Evolutionary conservation across 495 filamentous ascomycete species (phyloP).

Genomic region (Aspergillus cavernicola): DNA sequence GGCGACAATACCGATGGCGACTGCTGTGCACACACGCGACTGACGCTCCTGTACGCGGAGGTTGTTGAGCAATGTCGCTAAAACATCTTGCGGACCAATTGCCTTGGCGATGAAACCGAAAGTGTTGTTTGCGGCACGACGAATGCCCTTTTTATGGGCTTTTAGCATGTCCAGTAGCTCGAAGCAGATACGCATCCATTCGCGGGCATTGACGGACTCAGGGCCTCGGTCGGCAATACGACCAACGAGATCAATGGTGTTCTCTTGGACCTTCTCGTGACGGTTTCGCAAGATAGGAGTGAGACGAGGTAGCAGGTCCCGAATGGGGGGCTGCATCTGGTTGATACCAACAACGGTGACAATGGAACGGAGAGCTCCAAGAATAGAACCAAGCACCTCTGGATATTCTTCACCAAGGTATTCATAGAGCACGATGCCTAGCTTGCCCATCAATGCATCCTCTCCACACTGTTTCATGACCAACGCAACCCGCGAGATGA

Average conservation of each 20-base stretch:
- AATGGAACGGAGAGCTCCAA: conserved; percentile 91
- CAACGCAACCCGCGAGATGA: conserved; percentile 94
- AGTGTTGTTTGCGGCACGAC: conserved; percentile 98
- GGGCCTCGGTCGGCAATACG: conserved; percentile 97
- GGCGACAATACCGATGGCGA: conserved; percentile 99
- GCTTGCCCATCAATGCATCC: conserved; percentile 91
- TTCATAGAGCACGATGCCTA: conserved; percentile 95
- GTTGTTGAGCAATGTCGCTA: conserved; percentile 95
- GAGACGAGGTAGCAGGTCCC: conserved; percentile 89
- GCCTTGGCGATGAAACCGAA: conserved; percentile 99
- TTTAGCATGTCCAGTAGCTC: conserved; percentile 99
- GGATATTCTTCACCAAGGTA: conserved; percentile 99
- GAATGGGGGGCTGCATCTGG: conserved; percentile 98
- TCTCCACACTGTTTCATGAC: conserved; percentile 99
- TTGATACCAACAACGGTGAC: conserved; percentile 98
- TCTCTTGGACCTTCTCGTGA: conserved; percentile 99
- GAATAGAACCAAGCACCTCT: conserved; percentile 93
- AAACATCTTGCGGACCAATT: conserved; percentile 95
- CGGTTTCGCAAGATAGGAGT: conserved; percentile 97
- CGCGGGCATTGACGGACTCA: conserved; percentile 90
- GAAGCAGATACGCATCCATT: conserved; percentile 99
- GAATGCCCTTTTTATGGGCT: conserved; percentile 98
- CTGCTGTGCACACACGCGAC: conserved; percentile 95
- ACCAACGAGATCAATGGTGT: conserved; percentile 98
- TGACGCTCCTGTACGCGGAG: conserved; percentile 96